Evolutionary conservation across 106 monocot genomes (phyloP).

Genomic region (Allium sativum): DNA sequence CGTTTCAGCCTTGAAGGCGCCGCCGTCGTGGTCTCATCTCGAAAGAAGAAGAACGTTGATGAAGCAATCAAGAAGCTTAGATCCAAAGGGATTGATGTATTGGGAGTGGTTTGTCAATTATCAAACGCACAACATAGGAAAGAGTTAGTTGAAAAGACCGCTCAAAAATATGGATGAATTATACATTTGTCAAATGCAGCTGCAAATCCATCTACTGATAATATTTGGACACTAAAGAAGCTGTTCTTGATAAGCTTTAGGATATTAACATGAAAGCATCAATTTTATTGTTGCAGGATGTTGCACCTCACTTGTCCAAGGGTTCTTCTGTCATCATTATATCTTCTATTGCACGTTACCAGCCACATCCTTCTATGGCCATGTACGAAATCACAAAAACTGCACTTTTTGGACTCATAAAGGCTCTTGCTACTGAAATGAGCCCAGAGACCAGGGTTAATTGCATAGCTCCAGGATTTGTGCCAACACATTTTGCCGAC

Average conservation of each 20-base stretch:
- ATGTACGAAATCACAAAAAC: too few relatives aligned
- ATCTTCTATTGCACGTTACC: too few relatives aligned
- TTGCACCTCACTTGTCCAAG: too few relatives aligned
- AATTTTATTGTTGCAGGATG: conserved; percentile 73
- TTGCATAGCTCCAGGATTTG: conserved; percentile 95
- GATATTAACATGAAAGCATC: conserved; percentile 88
- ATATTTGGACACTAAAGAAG: conserved; percentile 61
- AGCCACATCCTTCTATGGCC: too few relatives aligned
- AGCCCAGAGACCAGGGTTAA: conserved; percentile 72
- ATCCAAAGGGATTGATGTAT: conserved; percentile 60
- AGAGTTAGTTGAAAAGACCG: conserved; percentile 24
- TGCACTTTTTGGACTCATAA: too few relatives aligned
- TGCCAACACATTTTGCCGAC: conserved; percentile 82
- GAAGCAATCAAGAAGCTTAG: conserved; percentile 66
- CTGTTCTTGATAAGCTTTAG: conserved; percentile 88
- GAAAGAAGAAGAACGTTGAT: conserved; percentile 70
- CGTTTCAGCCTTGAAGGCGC: conserved; percentile 81
- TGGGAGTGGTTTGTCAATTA: conserved; percentile 81
- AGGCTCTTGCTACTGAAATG: conserved; percentile 65
- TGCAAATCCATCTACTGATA: conserved; percentile 70
- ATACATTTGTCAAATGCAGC: conserved; percentile 93
- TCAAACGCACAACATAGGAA: conserved; percentile 35
- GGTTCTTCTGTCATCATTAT: too few relatives aligned
- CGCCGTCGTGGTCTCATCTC: conserved; percentile 75
- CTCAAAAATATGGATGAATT: conserved; percentile 71